Evolutionary conservation across 192 early-diverging fungal genomes (phyloP), one percentile per base, ranked within the genome.

Genomic region (Coemansia sp.): DNA sequence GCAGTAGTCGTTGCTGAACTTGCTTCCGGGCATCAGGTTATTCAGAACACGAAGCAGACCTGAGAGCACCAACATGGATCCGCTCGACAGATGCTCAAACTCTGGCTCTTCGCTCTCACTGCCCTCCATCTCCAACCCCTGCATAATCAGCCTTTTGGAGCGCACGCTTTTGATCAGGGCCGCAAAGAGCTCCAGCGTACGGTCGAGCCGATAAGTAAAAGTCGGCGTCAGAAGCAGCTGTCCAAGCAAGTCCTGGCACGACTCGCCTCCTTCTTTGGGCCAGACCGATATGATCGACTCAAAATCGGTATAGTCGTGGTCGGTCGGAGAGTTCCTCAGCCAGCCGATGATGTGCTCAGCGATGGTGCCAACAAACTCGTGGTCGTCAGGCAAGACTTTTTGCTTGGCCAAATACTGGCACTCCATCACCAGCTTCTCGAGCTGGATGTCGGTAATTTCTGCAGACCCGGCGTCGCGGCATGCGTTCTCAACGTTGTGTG

Each of bases 401-500:
- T 48, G 27, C 4, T 42, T 46, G 20, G 61, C 51, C 38, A 81
- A 40, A 29, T 54, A 38, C 18, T 22, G 23, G 18, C 80, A 64
- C 28, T 84, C 78, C 7, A 10, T 30, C 2, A 50, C 30, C 15
- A 81, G 22, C 2, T 43, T 14, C 1, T 42, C 34, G 8, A 82
- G 47, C 24, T 78, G 75, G 1, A 39, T 22, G 35, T 78, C 69
- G 10, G 60, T 72, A 4, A 82, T 51, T 45, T 79, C 77, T 26
- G 61, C 48, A 0, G 83, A 83, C 6, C 67, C 72, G 38, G 83
- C 65, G 0, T 72, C 64, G 14, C 84, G 71, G 7, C 79, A 67
- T 1, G 71, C 67, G 38, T 81, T 77, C 43, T 85, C 83, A n/a
- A 83, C 77, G 43, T 83, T 85, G 53, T 83, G 81, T 0, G 80